Conservation (phyloP, 345 rosid species). For the Acer campestre region DNA sequence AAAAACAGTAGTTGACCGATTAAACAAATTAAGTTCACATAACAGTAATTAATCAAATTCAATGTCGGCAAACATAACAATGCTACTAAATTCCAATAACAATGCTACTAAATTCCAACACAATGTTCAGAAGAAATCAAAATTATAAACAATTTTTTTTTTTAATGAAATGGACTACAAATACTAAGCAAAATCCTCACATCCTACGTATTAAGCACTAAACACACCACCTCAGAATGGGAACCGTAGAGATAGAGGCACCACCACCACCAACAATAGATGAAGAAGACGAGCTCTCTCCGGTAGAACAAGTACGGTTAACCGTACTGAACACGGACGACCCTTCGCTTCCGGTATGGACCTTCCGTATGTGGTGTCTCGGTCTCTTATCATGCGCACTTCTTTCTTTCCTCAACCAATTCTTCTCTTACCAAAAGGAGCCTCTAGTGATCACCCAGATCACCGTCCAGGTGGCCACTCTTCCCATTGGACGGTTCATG, state of each 20-base stretch:
- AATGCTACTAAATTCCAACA: slow-evolving; percentile 5
- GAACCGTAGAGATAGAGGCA: slow-evolving; percentile 22
- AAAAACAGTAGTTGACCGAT: background rate
- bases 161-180: background rate
- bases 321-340: slow-evolving; percentile 33
- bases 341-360: slow-evolving; percentile 32
- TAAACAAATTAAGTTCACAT: background rate
- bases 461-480: slow-evolving; percentile 37
- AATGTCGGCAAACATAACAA: background rate
- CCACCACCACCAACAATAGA: slow-evolving; percentile 6
- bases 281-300: slow-evolving; percentile 22
- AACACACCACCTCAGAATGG: slow-evolving; percentile 9
- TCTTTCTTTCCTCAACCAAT: slow-evolving; percentile 34
- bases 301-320: slow-evolving; percentile 29
- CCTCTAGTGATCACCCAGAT: slow-evolving; percentile 33
- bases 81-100: background rate
- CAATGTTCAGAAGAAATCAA: background rate
- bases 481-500: slow-evolving; percentile 46
- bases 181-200: background rate
- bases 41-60: background rate
- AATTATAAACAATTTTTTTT: background rate
- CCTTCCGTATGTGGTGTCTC: slow-evolving; percentile 37
- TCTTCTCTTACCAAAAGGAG: slow-evolving; percentile 31
- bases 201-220: background rate
- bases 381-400: slow-evolving; percentile 30